These are phyloP conservation scores for Mallotus japonicus DNA, from an alignment of 441 rosid genomes.

Conservation along the genomic window DNA sequence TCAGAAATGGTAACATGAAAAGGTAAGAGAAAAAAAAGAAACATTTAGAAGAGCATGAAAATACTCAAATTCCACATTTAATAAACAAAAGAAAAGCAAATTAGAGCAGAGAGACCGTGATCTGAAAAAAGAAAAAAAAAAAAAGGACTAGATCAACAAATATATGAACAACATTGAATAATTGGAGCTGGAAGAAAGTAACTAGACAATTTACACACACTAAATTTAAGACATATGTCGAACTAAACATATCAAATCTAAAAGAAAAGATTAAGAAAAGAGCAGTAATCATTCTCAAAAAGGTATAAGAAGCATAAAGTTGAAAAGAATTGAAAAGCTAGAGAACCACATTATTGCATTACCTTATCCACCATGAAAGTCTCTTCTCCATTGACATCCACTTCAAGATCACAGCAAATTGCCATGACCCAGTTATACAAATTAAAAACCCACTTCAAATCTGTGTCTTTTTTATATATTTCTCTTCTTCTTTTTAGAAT, in stretches of 20 bases:
- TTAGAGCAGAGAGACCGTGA: conserved; percentile 4
- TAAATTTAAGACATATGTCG: no score
- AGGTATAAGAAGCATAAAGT: not conserved
- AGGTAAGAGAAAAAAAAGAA: not conserved
- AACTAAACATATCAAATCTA: not conserved
- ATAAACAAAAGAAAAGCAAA: conserved; percentile 7
- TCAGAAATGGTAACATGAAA: conserved; percentile 2
- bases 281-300: not conserved
- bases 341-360: not conserved
- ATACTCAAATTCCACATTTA: conserved; percentile 10
- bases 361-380: conserved; percentile 80
- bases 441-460: conserved; percentile 38
- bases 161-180: conserved; percentile 5
- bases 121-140: conserved; percentile 8
- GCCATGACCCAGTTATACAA: conserved; percentile 51
- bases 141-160: conserved; percentile 15
- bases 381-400: conserved; percentile 91
- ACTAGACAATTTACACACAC: not conserved
- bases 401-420: conserved; percentile 78
- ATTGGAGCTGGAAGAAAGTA: not conserved
- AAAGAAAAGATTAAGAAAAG: not conserved
- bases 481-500: conserved; percentile 14
- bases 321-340: not conserved
- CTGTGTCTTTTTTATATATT: conserved; percentile 21
- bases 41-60: conserved; percentile 1